These are phyloP conservation scores for Globisporangium cederbergense DNA, from an alignment of 352 stramenopile genomes.

Conservation along the genomic window DNA sequence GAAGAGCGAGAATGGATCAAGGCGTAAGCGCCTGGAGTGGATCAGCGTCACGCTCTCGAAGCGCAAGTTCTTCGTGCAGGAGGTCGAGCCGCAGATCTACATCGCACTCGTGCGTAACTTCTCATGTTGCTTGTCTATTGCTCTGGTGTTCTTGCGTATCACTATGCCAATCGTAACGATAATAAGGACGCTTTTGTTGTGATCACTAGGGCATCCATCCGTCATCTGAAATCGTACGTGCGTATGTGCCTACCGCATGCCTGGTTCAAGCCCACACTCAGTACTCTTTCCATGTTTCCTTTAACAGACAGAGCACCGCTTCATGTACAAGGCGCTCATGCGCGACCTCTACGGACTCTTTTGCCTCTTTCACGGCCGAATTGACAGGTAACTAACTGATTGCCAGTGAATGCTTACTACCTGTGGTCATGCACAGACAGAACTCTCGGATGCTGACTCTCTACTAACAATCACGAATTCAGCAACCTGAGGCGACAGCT, in stretches of 20 bases:
- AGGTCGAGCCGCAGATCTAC: constrained; percentile 61
- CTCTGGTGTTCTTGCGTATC: no score
- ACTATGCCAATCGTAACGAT: no score
- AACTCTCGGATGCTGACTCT: background rate
- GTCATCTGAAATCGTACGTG: constrained; percentile 31
- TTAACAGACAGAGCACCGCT: constrained; percentile 31
- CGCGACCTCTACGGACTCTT: constrained; percentile 50
- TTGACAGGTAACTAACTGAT: constrained; percentile 28
- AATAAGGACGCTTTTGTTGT: no score
- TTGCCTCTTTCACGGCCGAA: constrained; percentile 47
- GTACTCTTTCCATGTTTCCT: background rate
- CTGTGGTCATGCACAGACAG: no score
- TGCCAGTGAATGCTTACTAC: no score
- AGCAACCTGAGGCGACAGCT: constrained; percentile 21
- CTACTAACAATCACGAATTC: background rate
- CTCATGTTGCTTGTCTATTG: no score
- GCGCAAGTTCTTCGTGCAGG: constrained; percentile 37
- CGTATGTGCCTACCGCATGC: background rate
- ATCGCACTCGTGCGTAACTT: constrained; percentile 42
- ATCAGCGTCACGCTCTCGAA: constrained; percentile 41
- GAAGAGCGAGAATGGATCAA: background rate
- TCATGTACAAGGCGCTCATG: constrained; percentile 34
- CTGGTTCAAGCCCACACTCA: background rate
- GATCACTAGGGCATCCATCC: constrained; percentile 24
- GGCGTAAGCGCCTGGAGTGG: constrained; percentile 25